Evolutionary conservation across 768 basidiomycete genomes (phyloP).

Genomic region (Hortiboletus campestris): DNA sequence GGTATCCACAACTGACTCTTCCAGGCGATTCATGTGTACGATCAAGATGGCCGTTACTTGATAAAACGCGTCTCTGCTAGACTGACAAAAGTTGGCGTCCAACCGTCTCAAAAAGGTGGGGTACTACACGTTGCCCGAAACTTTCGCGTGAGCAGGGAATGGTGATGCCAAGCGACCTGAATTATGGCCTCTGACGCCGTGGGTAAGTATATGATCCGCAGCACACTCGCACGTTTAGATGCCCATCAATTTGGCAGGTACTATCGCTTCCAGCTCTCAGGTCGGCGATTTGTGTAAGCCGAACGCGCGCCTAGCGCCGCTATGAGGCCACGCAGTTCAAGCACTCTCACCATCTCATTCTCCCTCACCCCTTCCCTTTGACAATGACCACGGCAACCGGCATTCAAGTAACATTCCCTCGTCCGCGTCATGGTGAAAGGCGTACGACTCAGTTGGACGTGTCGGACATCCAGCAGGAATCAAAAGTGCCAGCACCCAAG

Average conservation of each 20-base stretch:
- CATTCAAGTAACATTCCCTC: constrained; percentile 6
- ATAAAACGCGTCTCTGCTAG: neutral
- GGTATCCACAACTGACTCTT: too few species aligned
- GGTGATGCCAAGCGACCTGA: neutral
- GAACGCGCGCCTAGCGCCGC: constrained; percentile 1
- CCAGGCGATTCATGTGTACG: too few species aligned
- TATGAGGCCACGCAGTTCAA: constrained; percentile 5
- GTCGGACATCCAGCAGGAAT: constrained; percentile 2
- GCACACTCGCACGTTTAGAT: constrained; percentile 8
- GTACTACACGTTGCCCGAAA: neutral
- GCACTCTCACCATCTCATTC: neutral
- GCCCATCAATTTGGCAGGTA: neutral
- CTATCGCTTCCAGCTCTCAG: neutral
- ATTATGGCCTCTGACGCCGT: constrained; percentile 1
- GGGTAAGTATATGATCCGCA: neutral
- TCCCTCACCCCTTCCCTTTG: neutral
- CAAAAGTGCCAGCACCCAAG: constrained; percentile 27
- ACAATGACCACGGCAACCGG: constrained; percentile 14
- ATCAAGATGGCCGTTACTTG: neutral
- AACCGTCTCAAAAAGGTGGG: neutral
- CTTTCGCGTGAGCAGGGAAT: too few species aligned
- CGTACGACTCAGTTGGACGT: constrained; percentile 6
- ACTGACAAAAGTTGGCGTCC: neutral
- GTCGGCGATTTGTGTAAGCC: neutral
- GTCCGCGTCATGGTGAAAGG: neutral